Base-by-base conservation (phyloP, 1,284 basidiomycete species). In the Sporisorium sorghi region DNA sequence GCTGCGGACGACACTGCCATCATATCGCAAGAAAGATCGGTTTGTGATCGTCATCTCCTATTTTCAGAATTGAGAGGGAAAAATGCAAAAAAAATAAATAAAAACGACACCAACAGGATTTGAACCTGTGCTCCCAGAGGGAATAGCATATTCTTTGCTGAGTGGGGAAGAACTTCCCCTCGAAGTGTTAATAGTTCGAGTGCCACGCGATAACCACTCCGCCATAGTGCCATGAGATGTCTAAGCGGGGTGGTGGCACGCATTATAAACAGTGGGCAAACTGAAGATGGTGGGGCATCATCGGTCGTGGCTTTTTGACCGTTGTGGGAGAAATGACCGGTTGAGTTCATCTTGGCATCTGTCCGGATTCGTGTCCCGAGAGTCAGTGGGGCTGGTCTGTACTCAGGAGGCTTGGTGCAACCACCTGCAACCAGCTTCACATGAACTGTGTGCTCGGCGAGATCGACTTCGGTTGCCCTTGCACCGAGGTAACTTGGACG, bases 161-260 rank as follows among this genome's bases (percentile, higher is more conserved):
- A 61, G 58, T 61, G 50, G 39, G 39, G 51, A 30, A 19, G 37
- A 40, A 9, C 10, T 40, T 40, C 37, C 37, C 37, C 37, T 61
- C 49, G 58, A 61, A 48, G 19, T 30, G 26, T 2, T 23, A 4
- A 28, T 32, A 37, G 46, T 65, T 65, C 63, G 54, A 65, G 63
- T 64, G 58, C 58, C 42, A 59, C 58, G 58, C 58, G 58, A 59
- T 59, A 59, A 59, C 58, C 58, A 59, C 58, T 65, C 63, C 63
- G 63, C 63, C 63, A 65, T 58, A 65, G 63, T 57, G 63, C 63
- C 63, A 35, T 7, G 2, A 17, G 49, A n/a, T 26, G 48, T 14
- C 17, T n/a, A 40, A 19, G 3, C 5, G 15, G 17, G 15, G 15
- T 1, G 35, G 5, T 3, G 3, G 12, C 35, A 14, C 10, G 15